Evolutionary conservation across 176 grass and related monocot genomes (phyloP), one percentile per base, ranked within the genome.

Genomic region (Areca catechu): DNA sequence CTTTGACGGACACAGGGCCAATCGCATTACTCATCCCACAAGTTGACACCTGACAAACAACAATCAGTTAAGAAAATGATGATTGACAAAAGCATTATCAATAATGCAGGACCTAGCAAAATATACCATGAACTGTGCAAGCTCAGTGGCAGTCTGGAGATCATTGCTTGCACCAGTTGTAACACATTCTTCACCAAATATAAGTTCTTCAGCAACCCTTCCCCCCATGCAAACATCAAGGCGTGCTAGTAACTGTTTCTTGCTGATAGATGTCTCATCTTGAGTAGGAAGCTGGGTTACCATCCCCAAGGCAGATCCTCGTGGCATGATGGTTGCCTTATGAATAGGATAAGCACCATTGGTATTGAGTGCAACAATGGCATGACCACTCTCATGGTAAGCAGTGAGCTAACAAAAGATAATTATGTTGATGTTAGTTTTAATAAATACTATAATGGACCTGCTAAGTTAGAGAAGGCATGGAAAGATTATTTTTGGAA

Each of bases 151-250:
- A 52, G 81, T 89, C 34, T 76, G 80, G 66, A 98, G 87, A 80
- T 98, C 94, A 71, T 75, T 92, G 73, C 84, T 98, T 65, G 94
- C 88, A 49, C 94, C 94, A 58, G 84, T 89, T 18, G 94, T 93
- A 68, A 98, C 79, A 76, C 85, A 88, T 9, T 98, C 94, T 82
- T 98, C 84, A 56, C 94, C 94, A 88, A 98, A 98, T 51, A 98
- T 89, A 49, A 98, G 79, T 56, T 98, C 88, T 79, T 98, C 94
- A 49, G 94, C 94, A 58, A 89, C 94, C 53, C 94, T 88, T 19
- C 94, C 94, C 14, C 94, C 94, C 94, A 98, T 98, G 69, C 94
- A 98, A 73, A 98, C 87, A 76, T 98, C 94, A 74, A 98, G 94
- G 50, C 94, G 81, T 24, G 94, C 94, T 64, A 93, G 70, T 52